Conservation (phyloP, 164 flowering plant genomes). For the Vitis rotundifolia region DNA sequence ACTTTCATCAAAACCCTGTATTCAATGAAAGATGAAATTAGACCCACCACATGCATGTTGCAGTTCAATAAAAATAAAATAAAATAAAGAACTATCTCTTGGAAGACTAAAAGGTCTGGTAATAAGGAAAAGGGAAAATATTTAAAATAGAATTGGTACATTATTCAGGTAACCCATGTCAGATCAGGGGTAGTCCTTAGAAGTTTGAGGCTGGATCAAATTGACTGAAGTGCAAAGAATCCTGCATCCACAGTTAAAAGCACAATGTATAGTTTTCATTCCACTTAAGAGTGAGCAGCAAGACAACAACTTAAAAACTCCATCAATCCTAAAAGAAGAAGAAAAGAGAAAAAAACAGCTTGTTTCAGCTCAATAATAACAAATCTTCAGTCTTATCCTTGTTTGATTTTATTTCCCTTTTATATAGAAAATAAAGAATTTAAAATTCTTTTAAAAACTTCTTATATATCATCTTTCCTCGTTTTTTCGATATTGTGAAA, state of each 20-base stretch:
- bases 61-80: neutral
- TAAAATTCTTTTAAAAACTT: too few relatives aligned
- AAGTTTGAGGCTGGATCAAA: conserved; percentile 15
- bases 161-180: conserved; percentile 31
- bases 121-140: conserved; percentile 2
- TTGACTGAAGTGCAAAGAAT: conserved; percentile 7
- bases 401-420: too few relatives aligned
- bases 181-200: conserved; percentile 15
- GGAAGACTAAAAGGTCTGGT: neutral
- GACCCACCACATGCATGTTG: neutral
- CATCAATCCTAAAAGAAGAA: neutral
- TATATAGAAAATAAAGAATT: too few relatives aligned
- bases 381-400: too few relatives aligned
- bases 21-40: neutral
- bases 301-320: neutral
- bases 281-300: neutral
- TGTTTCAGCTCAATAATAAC: neutral
- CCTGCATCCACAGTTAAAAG: conserved; percentile 26
- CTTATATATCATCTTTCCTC: too few relatives aligned
- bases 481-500: too few relatives aligned
- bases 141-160: conserved; percentile 21
- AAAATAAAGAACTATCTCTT: too few relatives aligned
- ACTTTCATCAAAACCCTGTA: conserved; percentile 36
- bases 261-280: neutral
- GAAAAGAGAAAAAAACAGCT: neutral